These are phyloP conservation scores for Vitis labrusca DNA, from an alignment of 164 flowering plant species.

Conservation along the genomic window DNA sequence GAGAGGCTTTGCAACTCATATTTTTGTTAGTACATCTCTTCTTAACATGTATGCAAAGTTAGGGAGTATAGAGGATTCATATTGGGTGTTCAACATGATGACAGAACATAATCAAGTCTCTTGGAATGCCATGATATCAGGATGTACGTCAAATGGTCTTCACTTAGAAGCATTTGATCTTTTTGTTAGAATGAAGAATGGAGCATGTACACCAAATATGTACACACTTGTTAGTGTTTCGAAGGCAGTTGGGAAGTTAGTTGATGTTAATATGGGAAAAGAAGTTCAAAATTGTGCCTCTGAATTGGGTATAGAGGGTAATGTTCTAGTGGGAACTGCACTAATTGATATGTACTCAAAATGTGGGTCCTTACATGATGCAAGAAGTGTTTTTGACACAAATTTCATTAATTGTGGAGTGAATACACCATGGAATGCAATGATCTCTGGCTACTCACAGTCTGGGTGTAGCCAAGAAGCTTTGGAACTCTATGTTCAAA, in stretches of 20 bases:
- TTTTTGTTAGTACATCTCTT: constrained; percentile 49
- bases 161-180: constrained; percentile 42
- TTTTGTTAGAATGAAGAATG: constrained; percentile 40
- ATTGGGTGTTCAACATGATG: constrained; percentile 39
- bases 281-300: constrained; percentile 34
- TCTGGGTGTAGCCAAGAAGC: constrained; percentile 38
- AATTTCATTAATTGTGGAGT: constrained; percentile 27
- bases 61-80: constrained; percentile 43
- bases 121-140: constrained; percentile 66
- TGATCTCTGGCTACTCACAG: constrained; percentile 57
- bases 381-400: constrained; percentile 41
- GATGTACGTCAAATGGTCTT: constrained; percentile 39
- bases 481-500: constrained; percentile 33
- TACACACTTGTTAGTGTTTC: constrained; percentile 47
- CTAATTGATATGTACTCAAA: constrained; percentile 68
- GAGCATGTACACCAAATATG: constrained; percentile 43
- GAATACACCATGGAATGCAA: constrained; percentile 68
- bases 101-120: constrained; percentile 42
- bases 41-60: constrained; percentile 65
- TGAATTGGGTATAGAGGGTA: constrained; percentile 47
- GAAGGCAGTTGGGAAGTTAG: constrained; percentile 55
- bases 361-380: constrained; percentile 45
- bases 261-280: constrained; percentile 39
- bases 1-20: constrained; percentile 33
- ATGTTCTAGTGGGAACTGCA: constrained; percentile 55